Evolutionary conservation across 2,329 filamentous ascomycete species (phyloP).

Genomic region (Penicillium fuscoglaucum): DNA sequence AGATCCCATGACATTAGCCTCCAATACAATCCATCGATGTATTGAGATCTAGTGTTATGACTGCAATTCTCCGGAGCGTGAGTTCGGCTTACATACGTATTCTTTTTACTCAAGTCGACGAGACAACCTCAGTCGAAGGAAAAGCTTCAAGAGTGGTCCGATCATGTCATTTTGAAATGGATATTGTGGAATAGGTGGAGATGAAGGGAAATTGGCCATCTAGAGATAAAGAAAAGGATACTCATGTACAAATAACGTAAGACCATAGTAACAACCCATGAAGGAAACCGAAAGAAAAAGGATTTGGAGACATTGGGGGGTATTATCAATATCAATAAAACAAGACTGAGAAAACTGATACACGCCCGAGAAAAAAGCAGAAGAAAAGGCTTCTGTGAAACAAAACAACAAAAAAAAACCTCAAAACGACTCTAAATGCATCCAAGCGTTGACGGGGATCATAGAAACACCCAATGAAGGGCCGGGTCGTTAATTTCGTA

Average conservation of each 20-base stretch:
- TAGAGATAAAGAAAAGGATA: conserved; percentile 1
- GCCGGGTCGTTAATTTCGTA: conserved; percentile 26
- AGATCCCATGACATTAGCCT: no score
- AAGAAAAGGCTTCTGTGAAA: conserved; percentile 12
- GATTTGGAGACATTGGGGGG: conserved; percentile 29
- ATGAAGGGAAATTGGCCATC: background rate
- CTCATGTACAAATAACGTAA: conserved; percentile 7
- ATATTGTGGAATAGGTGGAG: background rate
- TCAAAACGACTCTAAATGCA: conserved; percentile 23
- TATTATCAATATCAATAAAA: conserved; percentile 40
- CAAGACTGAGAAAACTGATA: conserved; percentile 31
- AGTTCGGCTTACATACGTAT: no score
- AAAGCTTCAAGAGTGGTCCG: background rate
- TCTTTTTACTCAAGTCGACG: no score
- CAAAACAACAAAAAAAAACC: conserved; percentile 10
- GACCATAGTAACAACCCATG: conserved; percentile 1
- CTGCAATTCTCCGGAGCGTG: no score
- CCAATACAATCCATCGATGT: no score
- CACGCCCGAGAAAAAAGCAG: conserved; percentile 12
- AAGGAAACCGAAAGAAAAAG: conserved; percentile 10
- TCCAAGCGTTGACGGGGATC: conserved; percentile 22
- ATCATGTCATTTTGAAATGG: background rate
- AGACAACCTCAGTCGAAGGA: no score
- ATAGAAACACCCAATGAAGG: conserved; percentile 20
- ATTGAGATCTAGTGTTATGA: no score